Conservation (phyloP, 2,329 filamentous ascomycete species). For the Nigrospora osmanthi region DNA sequence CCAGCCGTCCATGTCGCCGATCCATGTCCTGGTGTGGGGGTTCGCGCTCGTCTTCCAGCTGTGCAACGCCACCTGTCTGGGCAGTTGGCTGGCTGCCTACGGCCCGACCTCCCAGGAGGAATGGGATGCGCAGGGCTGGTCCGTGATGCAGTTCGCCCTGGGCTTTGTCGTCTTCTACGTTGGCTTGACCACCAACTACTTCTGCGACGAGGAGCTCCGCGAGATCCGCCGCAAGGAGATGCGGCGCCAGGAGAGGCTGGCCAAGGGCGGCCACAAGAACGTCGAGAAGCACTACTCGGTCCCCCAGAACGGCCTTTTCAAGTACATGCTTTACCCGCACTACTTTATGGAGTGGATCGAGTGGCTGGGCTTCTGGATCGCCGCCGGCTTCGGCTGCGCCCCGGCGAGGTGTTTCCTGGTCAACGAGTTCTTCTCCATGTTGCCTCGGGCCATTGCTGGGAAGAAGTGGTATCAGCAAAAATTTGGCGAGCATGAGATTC, state of each 20-base stretch:
- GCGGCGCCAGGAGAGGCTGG: conserved; percentile 43
- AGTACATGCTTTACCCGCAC: conserved; percentile 79
- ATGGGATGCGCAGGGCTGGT: conserved; percentile 33
- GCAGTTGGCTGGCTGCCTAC: conserved; percentile 76
- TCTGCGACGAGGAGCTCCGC: conserved; percentile 82
- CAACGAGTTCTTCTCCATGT: conserved; percentile 85
- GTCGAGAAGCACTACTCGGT: conserved; percentile 83
- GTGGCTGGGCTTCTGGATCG: conserved; percentile 84
- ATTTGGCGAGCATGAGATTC: conserved; percentile 80
- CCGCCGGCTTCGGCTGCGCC: conserved; percentile 56
- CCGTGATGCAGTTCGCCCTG: conserved; percentile 39
- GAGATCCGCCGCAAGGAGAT: conserved; percentile 71
- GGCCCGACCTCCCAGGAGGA: conserved; percentile 53
- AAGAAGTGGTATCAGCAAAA: conserved; percentile 78
- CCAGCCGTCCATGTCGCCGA: conserved; percentile 88
- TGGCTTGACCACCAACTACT: conserved; percentile 74
- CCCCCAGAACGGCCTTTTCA: conserved; percentile 76
- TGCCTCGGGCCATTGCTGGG: conserved; percentile 76
- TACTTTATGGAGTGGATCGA: conserved; percentile 97
- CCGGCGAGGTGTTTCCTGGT: conserved; percentile 77
- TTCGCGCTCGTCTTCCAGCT: conserved; percentile 68
- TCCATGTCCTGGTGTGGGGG: conserved; percentile 62
- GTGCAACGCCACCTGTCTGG: conserved; percentile 69
- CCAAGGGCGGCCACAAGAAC: conserved; percentile 26
- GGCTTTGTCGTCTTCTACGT: conserved; percentile 71